These are phyloP conservation scores for Hyaloscypha finlandica DNA, from an alignment of 495 filamentous ascomycete genomes.

Conservation along the genomic window DNA sequence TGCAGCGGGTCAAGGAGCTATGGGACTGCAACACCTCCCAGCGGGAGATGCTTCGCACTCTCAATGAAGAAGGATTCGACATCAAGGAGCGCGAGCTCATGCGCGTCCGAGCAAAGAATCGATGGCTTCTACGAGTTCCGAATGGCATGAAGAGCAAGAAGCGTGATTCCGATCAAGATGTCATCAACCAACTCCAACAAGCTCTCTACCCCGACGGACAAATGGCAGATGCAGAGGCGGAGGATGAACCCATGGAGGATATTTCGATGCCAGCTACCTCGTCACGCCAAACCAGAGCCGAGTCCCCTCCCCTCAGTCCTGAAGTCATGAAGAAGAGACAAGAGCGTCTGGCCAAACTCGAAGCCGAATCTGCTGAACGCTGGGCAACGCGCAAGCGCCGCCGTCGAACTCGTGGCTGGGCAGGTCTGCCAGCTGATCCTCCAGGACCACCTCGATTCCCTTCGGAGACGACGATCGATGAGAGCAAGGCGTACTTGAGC, in stretches of 20 bases:
- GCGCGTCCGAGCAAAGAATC: conserved; percentile 63
- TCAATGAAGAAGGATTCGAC: conserved; percentile 65
- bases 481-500: conserved; percentile 69
- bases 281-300: conserved; percentile 20
- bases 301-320: conserved; percentile 47
- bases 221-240: conserved; percentile 26
- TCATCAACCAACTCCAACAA: conserved; percentile 32
- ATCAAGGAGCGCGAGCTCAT: conserved; percentile 70
- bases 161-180: conserved; percentile 34
- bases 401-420: conserved; percentile 69
- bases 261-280: conserved; percentile 6
- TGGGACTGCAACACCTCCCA: conserved; percentile 73
- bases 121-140: conserved; percentile 62
- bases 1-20: conserved; percentile 69
- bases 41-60: conserved; percentile 69
- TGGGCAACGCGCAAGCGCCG: conserved; percentile 70
- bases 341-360: conserved; percentile 55
- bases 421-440: conserved; percentile 72
- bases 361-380: conserved; percentile 64
- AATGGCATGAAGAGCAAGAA: conserved; percentile 54
- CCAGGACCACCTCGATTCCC: conserved; percentile 75
- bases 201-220: conserved; percentile 32
- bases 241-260: conserved; percentile 25
- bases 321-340: conserved; percentile 58
- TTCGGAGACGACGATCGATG: conserved; percentile 79